Evolutionary conservation across 306 rosid species (phyloP).

Genomic region (Sphenostylis stenocarpa): DNA sequence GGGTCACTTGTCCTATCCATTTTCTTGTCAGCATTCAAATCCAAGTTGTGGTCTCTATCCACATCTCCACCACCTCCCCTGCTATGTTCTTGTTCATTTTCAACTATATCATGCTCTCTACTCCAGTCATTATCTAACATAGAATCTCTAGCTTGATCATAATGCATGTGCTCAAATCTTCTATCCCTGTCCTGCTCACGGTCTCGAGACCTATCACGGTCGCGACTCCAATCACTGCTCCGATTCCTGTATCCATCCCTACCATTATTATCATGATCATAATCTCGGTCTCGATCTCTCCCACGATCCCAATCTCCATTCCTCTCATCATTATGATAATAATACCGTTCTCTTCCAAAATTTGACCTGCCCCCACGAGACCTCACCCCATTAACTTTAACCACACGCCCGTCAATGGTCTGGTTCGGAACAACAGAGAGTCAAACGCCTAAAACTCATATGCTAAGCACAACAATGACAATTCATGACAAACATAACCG

Average conservation of each 20-base stretch:
- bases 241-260: slow-evolving; percentile 54
- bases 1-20: slow-evolving; percentile 50
- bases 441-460: slow-evolving; percentile 29
- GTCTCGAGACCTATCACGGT: slow-evolving; percentile 61
- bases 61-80: slow-evolving; percentile 41
- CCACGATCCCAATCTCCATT: slow-evolving; percentile 59
- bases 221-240: slow-evolving; percentile 50
- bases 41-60: slow-evolving; percentile 49
- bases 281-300: slow-evolving; percentile 53
- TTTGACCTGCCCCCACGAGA: slow-evolving; percentile 65
- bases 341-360: slow-evolving; percentile 63
- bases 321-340: slow-evolving; percentile 51
- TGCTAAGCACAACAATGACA: slow-evolving; percentile 20
- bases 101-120: slow-evolving; percentile 43
- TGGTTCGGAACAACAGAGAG: slow-evolving; percentile 43
- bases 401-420: slow-evolving; percentile 79
- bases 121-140: slow-evolving; percentile 44
- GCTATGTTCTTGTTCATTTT: slow-evolving; percentile 37
- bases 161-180: slow-evolving; percentile 47
- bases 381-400: slow-evolving; percentile 81
- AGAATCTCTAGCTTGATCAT: slow-evolving; percentile 46
- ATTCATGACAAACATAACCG: background rate
- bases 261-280: slow-evolving; percentile 54
- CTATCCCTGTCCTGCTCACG: slow-evolving; percentile 58
- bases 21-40: slow-evolving; percentile 43